phyloP scores from a whole-genome alignment of 1,139 yeast genomes.

The Sporopachydermia cereana region DNA sequence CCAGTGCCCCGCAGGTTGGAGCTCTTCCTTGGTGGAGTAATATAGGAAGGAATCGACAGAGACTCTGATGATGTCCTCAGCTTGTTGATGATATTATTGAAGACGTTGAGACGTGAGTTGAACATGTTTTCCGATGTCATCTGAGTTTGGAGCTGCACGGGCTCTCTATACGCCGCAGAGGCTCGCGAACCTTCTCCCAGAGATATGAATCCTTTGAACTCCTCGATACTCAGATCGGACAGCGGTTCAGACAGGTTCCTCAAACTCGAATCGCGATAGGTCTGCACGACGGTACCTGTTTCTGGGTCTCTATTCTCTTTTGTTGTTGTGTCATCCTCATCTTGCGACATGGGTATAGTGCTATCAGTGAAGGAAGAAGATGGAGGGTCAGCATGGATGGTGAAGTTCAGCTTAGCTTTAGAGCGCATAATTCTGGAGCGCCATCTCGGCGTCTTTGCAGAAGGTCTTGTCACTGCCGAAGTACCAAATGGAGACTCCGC shows the following conservation, averaged over 20 bases:
- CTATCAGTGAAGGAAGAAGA: too few species aligned
- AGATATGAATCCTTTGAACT: neutral
- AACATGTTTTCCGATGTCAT: neutral
- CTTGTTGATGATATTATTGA: neutral
- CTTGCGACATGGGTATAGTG: too few species aligned
- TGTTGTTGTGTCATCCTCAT: too few species aligned
- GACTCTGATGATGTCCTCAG: neutral
- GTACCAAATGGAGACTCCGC: neutral
- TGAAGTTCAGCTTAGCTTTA: neutral
- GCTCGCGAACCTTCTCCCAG: neutral
- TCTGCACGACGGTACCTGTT: too few species aligned
- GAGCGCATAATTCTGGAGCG: neutral
- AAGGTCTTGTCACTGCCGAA: too few species aligned
- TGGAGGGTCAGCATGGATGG: too few species aligned
- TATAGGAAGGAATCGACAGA: neutral
- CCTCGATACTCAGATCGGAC: neutral
- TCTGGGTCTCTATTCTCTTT: too few species aligned
- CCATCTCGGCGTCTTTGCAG: too few species aligned
- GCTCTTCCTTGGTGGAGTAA: constrained; percentile 1
- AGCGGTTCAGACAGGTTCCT: too few species aligned
- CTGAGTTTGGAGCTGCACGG: neutral
- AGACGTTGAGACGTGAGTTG: constrained; percentile 1
- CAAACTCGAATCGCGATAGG: too few species aligned
- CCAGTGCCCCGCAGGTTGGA: neutral
- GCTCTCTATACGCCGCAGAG: neutral